Percentiles rank a stretch among this genome's conserved stretches.
Evolutionary conservation across 2,329 filamentous ascomycete genomes (phyloP).

Genomic region (Calonectria pseudoreteaudii): DNA sequence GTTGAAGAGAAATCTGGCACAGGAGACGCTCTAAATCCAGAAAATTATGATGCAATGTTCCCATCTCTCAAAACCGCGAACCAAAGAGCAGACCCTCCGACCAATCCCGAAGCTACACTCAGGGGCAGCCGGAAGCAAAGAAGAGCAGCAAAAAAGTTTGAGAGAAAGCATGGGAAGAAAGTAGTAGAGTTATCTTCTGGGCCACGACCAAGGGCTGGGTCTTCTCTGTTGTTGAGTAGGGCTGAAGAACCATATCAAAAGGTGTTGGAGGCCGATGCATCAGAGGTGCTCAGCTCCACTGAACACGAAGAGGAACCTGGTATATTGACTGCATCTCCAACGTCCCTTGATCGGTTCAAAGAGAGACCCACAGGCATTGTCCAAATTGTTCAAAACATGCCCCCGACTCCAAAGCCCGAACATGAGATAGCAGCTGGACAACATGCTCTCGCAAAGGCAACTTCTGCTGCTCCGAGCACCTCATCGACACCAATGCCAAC

Average conservation of each 20-base stretch:
- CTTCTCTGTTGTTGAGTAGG: background rate
- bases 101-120: background rate
- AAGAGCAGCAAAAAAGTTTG: background rate
- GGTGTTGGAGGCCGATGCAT: background rate
- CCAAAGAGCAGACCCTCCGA: conserved; percentile 1
- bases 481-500: background rate
- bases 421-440: background rate
- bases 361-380: background rate
- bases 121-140: conserved; percentile 8
- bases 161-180: background rate
- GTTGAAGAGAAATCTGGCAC: background rate
- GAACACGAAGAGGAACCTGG: background rate
- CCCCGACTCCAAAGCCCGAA: conserved; percentile 18
- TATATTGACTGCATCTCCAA: background rate
- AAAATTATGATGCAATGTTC: conserved; percentile 40
- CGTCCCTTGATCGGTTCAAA: background rate
- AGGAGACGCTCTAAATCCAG: conserved; percentile 30
- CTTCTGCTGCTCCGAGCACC: background rate
- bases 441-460: too few species aligned
- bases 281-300: background rate
- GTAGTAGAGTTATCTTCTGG: background rate
- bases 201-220: background rate
- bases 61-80: conserved; percentile 29
- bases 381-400: conserved; percentile 6
- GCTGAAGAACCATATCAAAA: background rate